A percentile compares a stretch with the other conserved stretches of the same genome.
Evolutionary conservation across 768 basidiomycete genomes (phyloP).

Genomic region (Scleroderma bovista): DNA sequence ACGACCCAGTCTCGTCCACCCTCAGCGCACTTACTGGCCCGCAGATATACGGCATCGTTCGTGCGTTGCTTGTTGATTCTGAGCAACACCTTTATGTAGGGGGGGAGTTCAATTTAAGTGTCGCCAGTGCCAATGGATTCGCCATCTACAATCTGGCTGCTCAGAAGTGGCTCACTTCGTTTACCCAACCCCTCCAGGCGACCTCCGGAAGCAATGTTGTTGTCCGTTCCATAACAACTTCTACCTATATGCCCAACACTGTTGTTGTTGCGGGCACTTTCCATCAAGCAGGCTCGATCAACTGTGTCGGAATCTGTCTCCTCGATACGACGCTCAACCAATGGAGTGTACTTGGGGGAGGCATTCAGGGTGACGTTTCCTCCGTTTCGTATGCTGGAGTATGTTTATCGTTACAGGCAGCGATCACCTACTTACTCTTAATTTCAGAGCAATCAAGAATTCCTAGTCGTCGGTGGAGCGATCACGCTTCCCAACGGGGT

Average conservation of each 20-base stretch:
- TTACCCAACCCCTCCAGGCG: constrained; percentile 56
- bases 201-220: constrained; percentile 48
- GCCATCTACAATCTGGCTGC: constrained; percentile 72
- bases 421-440: constrained; percentile 8
- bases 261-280: constrained; percentile 90
- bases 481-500: constrained; percentile 62
- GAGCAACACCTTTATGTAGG: constrained; percentile 73
- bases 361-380: constrained; percentile 76
- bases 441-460: constrained; percentile 54
- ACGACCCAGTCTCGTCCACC: constrained; percentile 48
- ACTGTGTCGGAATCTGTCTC: constrained; percentile 74
- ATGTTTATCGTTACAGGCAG: constrained; percentile 21
- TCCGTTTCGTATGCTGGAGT: constrained; percentile 81
- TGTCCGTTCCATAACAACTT: constrained; percentile 66
- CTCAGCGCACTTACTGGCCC: constrained; percentile 54
- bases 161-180: constrained; percentile 56
- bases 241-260: constrained; percentile 51
- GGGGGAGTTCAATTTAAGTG: constrained; percentile 69
- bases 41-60: constrained; percentile 71
- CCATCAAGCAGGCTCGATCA: constrained; percentile 63
- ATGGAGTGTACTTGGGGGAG: constrained; percentile 78
- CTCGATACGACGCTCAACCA: constrained; percentile 63
- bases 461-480: constrained; percentile 75
- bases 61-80: constrained; percentile 60
- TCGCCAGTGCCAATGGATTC: constrained; percentile 59